Evolutionary conservation across 176 grass and related monocot genomes (phyloP).

Genomic region (Eremochloa ophiuroides): DNA sequence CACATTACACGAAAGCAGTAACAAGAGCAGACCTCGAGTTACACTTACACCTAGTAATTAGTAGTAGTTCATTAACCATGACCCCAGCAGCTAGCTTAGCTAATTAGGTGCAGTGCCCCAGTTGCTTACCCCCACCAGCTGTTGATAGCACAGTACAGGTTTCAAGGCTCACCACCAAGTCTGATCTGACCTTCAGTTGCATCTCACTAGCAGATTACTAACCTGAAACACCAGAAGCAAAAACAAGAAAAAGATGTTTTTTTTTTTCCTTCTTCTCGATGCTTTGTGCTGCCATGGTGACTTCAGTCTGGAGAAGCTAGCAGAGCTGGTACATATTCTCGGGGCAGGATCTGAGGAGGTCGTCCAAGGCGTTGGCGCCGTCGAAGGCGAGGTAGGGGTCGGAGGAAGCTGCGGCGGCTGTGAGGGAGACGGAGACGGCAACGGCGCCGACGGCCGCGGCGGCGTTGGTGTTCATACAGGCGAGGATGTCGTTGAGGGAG

Average conservation of each 20-base stretch:
- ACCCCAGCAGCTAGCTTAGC: conserved; percentile 30
- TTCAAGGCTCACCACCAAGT: conserved; percentile 14
- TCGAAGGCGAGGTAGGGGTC: conserved; percentile 36
- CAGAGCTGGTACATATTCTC: conserved; percentile 65
- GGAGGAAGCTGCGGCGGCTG: not conserved
- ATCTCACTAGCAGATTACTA: conserved; percentile 11
- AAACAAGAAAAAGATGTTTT: not conserved
- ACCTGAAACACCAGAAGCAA: conserved; percentile 44
- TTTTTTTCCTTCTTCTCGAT: not conserved
- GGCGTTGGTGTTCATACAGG: conserved; percentile 45
- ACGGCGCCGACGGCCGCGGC: conserved; percentile 1
- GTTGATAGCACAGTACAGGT: not conserved
- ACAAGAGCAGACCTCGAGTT: not conserved
- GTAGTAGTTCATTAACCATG: conserved; percentile 18
- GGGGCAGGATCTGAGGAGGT: conserved; percentile 40
- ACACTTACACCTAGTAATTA: conserved; percentile 30
- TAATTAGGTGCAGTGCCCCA: conserved; percentile 23
- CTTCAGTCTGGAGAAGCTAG: conserved; percentile 13
- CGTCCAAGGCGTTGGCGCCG: conserved; percentile 30
- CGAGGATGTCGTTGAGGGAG: conserved; percentile 74
- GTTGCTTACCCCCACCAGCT: not conserved
- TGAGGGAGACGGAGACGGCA: conserved; percentile 2
- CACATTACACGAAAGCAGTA: conserved; percentile 13
- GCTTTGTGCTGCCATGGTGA: conserved; percentile 8
- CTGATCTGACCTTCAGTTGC: conserved; percentile 15